These are phyloP conservation scores for Colletotrichum limetticola DNA, from an alignment of 2,329 filamentous ascomycete genomes.

Conservation along the genomic window DNA sequence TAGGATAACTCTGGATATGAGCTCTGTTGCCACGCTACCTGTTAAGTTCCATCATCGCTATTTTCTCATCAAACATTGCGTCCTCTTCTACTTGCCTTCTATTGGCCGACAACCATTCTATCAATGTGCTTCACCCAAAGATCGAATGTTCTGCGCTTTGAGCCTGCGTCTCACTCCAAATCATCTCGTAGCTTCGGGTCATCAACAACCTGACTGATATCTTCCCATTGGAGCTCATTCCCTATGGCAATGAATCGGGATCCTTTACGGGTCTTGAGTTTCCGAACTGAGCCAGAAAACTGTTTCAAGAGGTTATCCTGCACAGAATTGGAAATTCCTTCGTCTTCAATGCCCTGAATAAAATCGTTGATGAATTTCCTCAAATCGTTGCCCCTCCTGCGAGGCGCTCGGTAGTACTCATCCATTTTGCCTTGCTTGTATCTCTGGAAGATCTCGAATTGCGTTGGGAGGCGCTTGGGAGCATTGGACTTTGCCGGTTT, in stretches of 20 bases:
- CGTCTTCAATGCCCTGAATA: neutral
- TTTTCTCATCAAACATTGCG: neutral
- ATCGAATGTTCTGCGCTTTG: neutral
- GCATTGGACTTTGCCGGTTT: neutral
- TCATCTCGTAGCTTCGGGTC: neutral
- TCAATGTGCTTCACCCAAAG: neutral
- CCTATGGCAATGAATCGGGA: neutral
- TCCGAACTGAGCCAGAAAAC: neutral
- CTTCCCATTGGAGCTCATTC: neutral
- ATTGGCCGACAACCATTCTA: neutral
- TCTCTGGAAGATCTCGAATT: neutral
- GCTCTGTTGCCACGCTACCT: neutral
- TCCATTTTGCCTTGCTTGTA: neutral
- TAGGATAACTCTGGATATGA: neutral
- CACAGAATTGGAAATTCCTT: neutral
- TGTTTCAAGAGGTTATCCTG: neutral
- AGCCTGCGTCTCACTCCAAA: neutral
- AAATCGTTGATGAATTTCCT: conserved; percentile 1
- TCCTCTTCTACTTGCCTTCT: no score
- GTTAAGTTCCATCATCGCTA: neutral
- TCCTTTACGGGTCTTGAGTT: neutral
- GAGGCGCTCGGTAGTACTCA: neutral
- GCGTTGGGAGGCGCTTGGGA: neutral
- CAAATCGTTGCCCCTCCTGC: neutral
- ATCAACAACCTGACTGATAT: neutral